These are phyloP conservation scores for Diospyros lotus DNA, from an alignment of 148 eudicot genomes.

Conservation along the genomic window DNA sequence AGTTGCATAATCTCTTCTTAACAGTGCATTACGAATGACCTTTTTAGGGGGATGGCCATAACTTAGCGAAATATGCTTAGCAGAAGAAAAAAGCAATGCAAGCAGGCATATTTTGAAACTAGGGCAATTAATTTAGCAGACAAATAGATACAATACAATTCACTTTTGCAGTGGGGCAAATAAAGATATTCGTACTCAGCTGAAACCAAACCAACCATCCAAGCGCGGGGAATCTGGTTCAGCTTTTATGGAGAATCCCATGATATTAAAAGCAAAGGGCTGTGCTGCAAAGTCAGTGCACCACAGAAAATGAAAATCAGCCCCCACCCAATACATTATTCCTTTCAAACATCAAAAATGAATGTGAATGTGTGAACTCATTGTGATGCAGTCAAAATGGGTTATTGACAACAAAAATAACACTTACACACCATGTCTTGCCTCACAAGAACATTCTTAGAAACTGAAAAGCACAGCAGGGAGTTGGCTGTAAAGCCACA, in stretches of 20 bases:
- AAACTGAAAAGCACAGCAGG: not conserved
- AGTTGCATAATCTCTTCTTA: no score
- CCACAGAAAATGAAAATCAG: not conserved
- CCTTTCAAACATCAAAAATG: not conserved
- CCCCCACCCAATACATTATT: constrained; percentile 15
- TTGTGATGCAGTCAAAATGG: not conserved
- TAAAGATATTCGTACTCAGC: constrained; percentile 15
- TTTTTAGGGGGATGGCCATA: constrained; percentile 1
- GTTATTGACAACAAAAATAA: not conserved
- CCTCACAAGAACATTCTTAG: not conserved
- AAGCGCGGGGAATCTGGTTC: not conserved
- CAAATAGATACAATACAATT: not conserved
- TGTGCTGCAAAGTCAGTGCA: constrained; percentile 5
- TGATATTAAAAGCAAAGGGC: not conserved
- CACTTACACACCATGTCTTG: not conserved
- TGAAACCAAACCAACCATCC: not conserved
- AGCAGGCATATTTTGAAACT: not conserved
- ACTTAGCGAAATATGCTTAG: not conserved
- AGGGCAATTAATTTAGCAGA: not conserved
- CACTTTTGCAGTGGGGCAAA: not conserved
- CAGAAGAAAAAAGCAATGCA: not conserved
- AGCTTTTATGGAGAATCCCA: not conserved
- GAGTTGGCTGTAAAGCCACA: not conserved
- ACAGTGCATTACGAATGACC: no score
- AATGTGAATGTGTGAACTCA: no score